phyloP scores from a whole-genome alignment of 768 basidiomycete genomes.

The Amyloporia xantha region DNA sequence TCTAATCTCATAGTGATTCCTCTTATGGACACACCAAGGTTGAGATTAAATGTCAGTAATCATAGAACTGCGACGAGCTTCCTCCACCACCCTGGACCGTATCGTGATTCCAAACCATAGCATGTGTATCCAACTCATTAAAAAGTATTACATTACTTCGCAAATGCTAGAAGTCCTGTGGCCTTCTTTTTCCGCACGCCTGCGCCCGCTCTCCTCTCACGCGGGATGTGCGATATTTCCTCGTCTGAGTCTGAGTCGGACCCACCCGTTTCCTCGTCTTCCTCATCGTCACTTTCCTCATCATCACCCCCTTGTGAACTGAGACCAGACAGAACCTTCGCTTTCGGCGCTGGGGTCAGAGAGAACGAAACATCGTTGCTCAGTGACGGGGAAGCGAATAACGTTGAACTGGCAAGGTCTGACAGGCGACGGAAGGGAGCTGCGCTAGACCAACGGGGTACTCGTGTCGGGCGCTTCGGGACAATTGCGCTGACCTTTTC shows the following conservation, averaged over 20 bases:
- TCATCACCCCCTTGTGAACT: slow-evolving; percentile 24
- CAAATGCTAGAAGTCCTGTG: slow-evolving; percentile 2
- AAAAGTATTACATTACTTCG: slow-evolving; percentile 1
- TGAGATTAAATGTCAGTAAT: too few relatives aligned
- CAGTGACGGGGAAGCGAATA: slow-evolving; percentile 27
- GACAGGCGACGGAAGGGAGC: slow-evolving; percentile 42
- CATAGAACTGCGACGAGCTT: too few relatives aligned
- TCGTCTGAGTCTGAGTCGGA: slow-evolving; percentile 37
- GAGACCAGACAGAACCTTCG: not conserved
- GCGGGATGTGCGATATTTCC: slow-evolving; percentile 55
- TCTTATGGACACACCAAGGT: too few relatives aligned
- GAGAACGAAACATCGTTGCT: slow-evolving; percentile 10
- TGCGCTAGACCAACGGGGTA: slow-evolving; percentile 9
- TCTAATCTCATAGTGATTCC: too few relatives aligned
- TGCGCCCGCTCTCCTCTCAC: slow-evolving; percentile 50
- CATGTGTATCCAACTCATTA: too few relatives aligned
- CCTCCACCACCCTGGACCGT: too few relatives aligned
- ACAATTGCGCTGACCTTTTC: slow-evolving; percentile 29
- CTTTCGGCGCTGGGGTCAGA: slow-evolving; percentile 4
- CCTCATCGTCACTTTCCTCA: slow-evolving; percentile 23
- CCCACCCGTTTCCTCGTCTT: slow-evolving; percentile 31
- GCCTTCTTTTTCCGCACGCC: slow-evolving; percentile 32
- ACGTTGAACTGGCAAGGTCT: slow-evolving; percentile 37
- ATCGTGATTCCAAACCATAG: too few relatives aligned
- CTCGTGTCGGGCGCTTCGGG: not conserved